Conservation (phyloP, 2,329 filamentous ascomycete genomes). For the Arthrobotrys entomopaga region DNA sequence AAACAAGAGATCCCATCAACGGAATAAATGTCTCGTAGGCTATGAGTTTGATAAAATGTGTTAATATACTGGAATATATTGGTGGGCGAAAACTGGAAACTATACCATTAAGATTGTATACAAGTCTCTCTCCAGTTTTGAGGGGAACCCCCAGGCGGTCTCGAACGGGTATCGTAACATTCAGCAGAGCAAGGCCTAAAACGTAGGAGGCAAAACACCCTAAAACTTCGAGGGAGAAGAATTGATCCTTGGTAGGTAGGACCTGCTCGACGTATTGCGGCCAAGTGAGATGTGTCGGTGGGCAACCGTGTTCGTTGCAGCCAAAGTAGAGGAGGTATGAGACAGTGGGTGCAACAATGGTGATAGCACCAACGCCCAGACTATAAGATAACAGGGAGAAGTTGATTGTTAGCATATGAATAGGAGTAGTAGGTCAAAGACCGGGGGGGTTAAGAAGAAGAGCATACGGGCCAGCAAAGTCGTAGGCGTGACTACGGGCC, state of each 20-base stretch:
- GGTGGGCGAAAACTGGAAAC: background rate
- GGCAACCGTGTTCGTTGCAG: slow-evolving; percentile 95
- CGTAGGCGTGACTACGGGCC: slow-evolving; percentile 61
- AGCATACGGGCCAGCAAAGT: slow-evolving; percentile 66
- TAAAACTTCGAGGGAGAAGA: slow-evolving; percentile 80
- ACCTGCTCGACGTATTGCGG: slow-evolving; percentile 74
- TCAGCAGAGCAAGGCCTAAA: slow-evolving; percentile 68
- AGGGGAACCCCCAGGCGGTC: slow-evolving; percentile 75
- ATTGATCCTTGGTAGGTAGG: slow-evolving; percentile 67
- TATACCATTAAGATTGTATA: slow-evolving; percentile 64
- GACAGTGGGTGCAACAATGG: slow-evolving; percentile 80
- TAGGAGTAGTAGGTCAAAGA: background rate
- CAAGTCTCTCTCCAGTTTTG: slow-evolving; percentile 57
- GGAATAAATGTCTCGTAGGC: slow-evolving; percentile 65
- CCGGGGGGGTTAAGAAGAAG: slow-evolving; percentile 6
- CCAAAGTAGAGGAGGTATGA: slow-evolving; percentile 82
- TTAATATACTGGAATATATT: background rate
- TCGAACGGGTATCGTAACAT: slow-evolving; percentile 78
- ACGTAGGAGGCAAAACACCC: slow-evolving; percentile 80
- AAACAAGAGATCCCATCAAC: slow-evolving; percentile 75
- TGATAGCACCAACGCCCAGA: slow-evolving; percentile 78
- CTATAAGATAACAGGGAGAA: slow-evolving; percentile 66
- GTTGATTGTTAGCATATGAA: slow-evolving; percentile 1
- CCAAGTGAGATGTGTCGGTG: slow-evolving; percentile 79
- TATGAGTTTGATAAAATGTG: slow-evolving; percentile 6